Percentiles rank a stretch among this genome's conserved stretches.
These are phyloP conservation scores for Scytalidium sp. DNA, from an alignment of 2,329 filamentous ascomycete genomes.

Conservation along the genomic window DNA sequence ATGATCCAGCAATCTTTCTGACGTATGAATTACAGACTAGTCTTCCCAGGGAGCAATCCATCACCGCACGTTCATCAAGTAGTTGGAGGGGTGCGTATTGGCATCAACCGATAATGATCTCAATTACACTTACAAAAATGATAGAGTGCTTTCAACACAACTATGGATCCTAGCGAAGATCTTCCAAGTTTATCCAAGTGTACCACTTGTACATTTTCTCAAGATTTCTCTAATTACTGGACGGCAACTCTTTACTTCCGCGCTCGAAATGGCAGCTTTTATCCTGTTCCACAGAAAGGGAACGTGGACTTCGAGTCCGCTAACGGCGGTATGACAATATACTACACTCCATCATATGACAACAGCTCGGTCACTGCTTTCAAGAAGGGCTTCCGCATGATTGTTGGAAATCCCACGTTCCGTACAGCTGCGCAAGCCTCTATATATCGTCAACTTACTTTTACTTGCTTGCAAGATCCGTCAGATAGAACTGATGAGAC, in stretches of 20 bases:
- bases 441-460: slow-evolving; percentile 40
- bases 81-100: slow-evolving; percentile 9
- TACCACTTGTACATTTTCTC: slow-evolving; percentile 30
- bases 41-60: slow-evolving; percentile 9
- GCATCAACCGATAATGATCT: not conserved
- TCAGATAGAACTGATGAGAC: slow-evolving; percentile 36
- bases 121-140: not conserved
- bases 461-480: slow-evolving; percentile 37
- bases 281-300: slow-evolving; percentile 27
- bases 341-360: slow-evolving; percentile 30
- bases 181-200: slow-evolving; percentile 25
- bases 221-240: slow-evolving; percentile 35
- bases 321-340: slow-evolving; percentile 33
- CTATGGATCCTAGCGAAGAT: slow-evolving; percentile 29
- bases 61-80: slow-evolving; percentile 16
- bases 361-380: slow-evolving; percentile 39
- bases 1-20: not conserved
- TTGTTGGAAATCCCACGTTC: slow-evolving; percentile 36
- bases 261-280: slow-evolving; percentile 27
- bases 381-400: slow-evolving; percentile 42
- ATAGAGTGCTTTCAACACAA: slow-evolving; percentile 35
- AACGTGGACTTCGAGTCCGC: slow-evolving; percentile 30
- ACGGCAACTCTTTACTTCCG: slow-evolving; percentile 28
- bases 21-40: slow-evolving; percentile 3
- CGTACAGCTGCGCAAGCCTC: slow-evolving; percentile 31